Evolutionary conservation across 345 rosid genomes (phyloP).

Genomic region (Chamaenerion angustifolium): DNA sequence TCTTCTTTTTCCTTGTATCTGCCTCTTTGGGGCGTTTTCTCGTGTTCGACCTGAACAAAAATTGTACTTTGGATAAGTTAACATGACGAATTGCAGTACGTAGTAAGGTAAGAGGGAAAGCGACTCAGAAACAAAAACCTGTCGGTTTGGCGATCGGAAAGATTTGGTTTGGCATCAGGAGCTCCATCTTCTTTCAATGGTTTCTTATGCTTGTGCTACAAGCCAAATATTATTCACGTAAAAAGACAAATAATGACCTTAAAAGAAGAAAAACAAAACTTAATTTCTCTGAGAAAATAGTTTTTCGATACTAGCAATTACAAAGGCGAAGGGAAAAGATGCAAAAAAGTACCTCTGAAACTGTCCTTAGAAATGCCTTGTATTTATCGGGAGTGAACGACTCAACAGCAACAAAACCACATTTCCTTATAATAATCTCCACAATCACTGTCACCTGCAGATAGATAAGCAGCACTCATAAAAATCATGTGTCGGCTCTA

Average conservation of each 20-base stretch:
- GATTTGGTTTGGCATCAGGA: slow-evolving; percentile 6
- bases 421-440: slow-evolving; percentile 76
- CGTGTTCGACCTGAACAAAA: no score
- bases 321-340: no score
- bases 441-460: slow-evolving; percentile 66
- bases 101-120: no score
- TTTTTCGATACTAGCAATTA: not conserved
- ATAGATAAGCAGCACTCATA: slow-evolving; percentile 3
- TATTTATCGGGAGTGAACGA: slow-evolving; percentile 57
- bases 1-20: no score
- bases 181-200: slow-evolving; percentile 30
- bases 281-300: not conserved
- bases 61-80: no score
- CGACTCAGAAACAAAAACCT: slow-evolving; percentile 8
- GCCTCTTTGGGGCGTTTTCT: no score
- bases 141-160: slow-evolving; percentile 10
- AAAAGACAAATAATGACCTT: not conserved
- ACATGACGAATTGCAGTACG: no score
- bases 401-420: slow-evolving; percentile 62
- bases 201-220: slow-evolving; percentile 63
- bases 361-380: slow-evolving; percentile 53
- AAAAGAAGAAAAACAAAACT: not conserved
- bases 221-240: not conserved
- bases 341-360: slow-evolving; percentile 46
- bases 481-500: not conserved